Conservation (phyloP, 352 stramenopile species). For the Peronosclerospora sorghi region DNA sequence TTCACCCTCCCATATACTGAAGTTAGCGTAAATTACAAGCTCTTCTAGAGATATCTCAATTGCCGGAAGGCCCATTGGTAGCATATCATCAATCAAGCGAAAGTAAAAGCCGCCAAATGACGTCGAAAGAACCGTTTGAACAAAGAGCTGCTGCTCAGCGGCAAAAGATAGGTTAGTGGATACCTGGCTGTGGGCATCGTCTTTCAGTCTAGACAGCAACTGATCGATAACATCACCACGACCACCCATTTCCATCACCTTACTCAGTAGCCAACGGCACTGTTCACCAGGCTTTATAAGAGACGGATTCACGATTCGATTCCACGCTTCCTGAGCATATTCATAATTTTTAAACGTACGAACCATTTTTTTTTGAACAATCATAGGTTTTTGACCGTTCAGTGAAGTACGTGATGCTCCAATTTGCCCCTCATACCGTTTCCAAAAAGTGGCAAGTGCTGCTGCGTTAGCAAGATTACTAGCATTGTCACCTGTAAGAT, state of each 20-base stretch:
- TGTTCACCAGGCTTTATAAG: constrained; percentile 59
- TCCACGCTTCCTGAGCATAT: constrained; percentile 81
- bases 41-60: constrained; percentile 77
- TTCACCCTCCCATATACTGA: constrained; percentile 56
- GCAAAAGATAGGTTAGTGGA: constrained; percentile 10
- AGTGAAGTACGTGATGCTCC: constrained; percentile 44
- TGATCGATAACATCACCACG: constrained; percentile 68
- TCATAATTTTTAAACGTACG: constrained; percentile 79
- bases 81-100: constrained; percentile 72
- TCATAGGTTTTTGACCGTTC: constrained; percentile 34
- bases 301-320: constrained; percentile 63
- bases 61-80: constrained; percentile 56
- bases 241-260: constrained; percentile 69
- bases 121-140: constrained; percentile 68
- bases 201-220: constrained; percentile 55
- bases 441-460: constrained; percentile 57
- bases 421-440: constrained; percentile 59
- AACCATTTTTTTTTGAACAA: constrained; percentile 84
- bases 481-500: constrained; percentile 26
- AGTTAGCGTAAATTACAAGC: constrained; percentile 59
- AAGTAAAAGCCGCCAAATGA: constrained; percentile 84
- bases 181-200: constrained; percentile 20
- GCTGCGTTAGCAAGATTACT: constrained; percentile 43
- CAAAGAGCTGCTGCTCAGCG: constrained; percentile 42
- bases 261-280: constrained; percentile 62